These are phyloP conservation scores for Diplodia sapinea DNA, from an alignment of 2,329 filamentous ascomycete species.

Conservation along the genomic window DNA sequence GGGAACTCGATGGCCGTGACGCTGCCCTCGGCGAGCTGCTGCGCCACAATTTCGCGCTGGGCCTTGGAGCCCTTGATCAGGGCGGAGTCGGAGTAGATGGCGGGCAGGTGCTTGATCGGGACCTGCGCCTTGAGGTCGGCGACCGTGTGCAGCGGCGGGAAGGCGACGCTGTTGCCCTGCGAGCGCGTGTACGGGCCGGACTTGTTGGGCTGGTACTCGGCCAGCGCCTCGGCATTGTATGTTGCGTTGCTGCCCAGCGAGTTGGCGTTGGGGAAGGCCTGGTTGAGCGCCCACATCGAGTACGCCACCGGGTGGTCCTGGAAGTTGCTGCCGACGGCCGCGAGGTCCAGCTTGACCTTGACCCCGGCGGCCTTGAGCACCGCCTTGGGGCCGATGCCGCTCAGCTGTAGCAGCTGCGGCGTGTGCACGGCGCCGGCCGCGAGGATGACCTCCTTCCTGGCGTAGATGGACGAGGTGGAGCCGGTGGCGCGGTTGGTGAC, in stretches of 20 bases:
- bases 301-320: constrained; percentile 32
- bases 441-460: constrained; percentile 38
- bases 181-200: constrained; percentile 19
- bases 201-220: not conserved
- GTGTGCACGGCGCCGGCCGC: constrained; percentile 40
- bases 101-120: constrained; percentile 37
- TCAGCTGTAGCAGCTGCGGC: constrained; percentile 40
- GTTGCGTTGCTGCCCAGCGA: constrained; percentile 7
- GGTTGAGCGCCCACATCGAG: constrained; percentile 9
- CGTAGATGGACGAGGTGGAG: constrained; percentile 30
- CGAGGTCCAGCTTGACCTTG: constrained; percentile 37
- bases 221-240: not conserved
- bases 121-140: constrained; percentile 33
- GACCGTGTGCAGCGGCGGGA: constrained; percentile 34
- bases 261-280: constrained; percentile 14
- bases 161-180: constrained; percentile 33
- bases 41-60: constrained; percentile 21
- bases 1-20: constrained; percentile 40
- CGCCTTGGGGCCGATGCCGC: constrained; percentile 41
- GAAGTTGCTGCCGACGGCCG: constrained; percentile 33
- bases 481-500: constrained; percentile 32
- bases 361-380: constrained; percentile 36
- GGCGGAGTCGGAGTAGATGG: constrained; percentile 11
- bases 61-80: constrained; percentile 28
- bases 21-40: constrained; percentile 32